Percentiles rank a stretch among this genome's conserved stretches.
These are phyloP conservation scores for Pythium oligandrum DNA, from an alignment of 352 stramenopile genomes.

Conservation along the genomic window DNA sequence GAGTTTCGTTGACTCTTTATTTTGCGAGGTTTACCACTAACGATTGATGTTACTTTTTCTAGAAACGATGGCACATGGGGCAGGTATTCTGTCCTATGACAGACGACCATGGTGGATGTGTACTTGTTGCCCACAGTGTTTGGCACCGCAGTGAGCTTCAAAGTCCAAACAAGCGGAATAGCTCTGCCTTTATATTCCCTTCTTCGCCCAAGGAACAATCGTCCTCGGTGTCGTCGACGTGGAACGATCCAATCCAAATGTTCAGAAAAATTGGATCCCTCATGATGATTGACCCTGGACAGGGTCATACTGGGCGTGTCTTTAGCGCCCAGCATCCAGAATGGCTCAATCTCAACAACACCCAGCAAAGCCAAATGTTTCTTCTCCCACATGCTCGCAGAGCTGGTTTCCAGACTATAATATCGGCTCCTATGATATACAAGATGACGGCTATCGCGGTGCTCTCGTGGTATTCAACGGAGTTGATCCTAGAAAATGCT, in stretches of 20 bases:
- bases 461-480: constrained; percentile 73
- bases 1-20: not conserved
- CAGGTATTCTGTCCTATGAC: constrained; percentile 69
- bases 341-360: constrained; percentile 48
- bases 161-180: too few species aligned
- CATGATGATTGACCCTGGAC: constrained; percentile 73
- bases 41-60: constrained; percentile 1
- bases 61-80: constrained; percentile 69
- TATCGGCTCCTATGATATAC: constrained; percentile 78
- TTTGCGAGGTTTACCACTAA: not conserved
- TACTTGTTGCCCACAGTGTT: constrained; percentile 61
- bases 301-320: constrained; percentile 67
- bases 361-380: constrained; percentile 68
- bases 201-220: too few species aligned
- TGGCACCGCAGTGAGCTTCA: constrained; percentile 54
- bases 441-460: constrained; percentile 79
- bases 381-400: constrained; percentile 60
- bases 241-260: constrained; percentile 53
- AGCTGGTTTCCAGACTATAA: constrained; percentile 55
- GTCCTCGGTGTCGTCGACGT: constrained; percentile 22
- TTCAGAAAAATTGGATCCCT: constrained; percentile 68
- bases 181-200: too few species aligned
- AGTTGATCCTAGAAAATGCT: constrained; percentile 42
- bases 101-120: constrained; percentile 51
- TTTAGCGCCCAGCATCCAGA: constrained; percentile 70